Evolutionary conservation across 2,329 filamentous ascomycete genomes (phyloP), one percentile per base, ranked within the genome.

Genomic region (Fusarium virguliforme): DNA sequence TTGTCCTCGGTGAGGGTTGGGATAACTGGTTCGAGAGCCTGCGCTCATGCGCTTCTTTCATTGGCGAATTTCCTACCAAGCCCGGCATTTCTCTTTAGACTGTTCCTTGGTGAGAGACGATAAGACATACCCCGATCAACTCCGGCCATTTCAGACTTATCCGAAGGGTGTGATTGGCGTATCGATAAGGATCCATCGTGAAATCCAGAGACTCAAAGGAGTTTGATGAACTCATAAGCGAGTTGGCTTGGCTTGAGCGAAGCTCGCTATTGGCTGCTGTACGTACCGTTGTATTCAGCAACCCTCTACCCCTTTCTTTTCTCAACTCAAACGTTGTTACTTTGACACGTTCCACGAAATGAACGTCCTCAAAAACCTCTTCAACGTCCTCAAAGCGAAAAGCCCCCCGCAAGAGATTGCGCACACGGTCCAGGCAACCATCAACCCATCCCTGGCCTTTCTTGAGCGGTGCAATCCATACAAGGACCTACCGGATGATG

Each of bases 401-500:
- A 50, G 2, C 15, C 12, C 30, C 8, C 67, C 58, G 13, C 55
- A 8, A 13, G 28, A 37, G n/a, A 58, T 70, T 32, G 70, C 63
- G 53, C 56, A 53, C 26, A 54, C 63, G 46, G 48, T 68, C 53
- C 56, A 28, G 48, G 58, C 55, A 34, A 53, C 43, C 34, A 50
- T 55, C 41, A 56, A 56, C 13, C 63, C 54, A 6, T 26, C 67
- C 10, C 64, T 40, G 12, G 68, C 59, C 8, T 71, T 70, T 43
- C 55, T 71, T 3, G 54, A 71, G 12, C 68, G 54, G 32, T 70
- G 67, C 59, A 70, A 68, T 12, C 68, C 68, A 1, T 70, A 64
- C 18, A 64, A 51, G 28, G 68, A 70, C 10, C 24, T 70, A 0
- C 68, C 68, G 12, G 35, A 57, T 18, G 64, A 71, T 34, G 41